A percentile compares a stretch with the other conserved stretches of the same genome.
phyloP scores from a whole-genome alignment of 1,139 yeast genomes.

The Candida sp. region DNA sequence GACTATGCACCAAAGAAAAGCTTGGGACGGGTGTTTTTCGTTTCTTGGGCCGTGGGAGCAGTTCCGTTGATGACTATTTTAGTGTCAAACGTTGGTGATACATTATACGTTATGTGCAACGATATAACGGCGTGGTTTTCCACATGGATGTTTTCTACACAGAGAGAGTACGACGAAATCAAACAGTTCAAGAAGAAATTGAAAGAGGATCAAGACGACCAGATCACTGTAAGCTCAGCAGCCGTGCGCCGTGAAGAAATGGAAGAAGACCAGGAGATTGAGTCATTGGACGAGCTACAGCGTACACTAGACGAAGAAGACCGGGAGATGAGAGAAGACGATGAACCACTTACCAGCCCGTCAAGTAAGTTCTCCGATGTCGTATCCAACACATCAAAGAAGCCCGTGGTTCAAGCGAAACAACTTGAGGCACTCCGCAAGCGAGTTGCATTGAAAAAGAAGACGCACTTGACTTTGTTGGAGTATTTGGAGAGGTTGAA shows the following conservation, averaged over 20 bases:
- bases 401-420: neutral
- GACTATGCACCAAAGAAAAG: slow-evolving; percentile 65
- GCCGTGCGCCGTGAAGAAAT: slow-evolving; percentile 10
- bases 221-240: slow-evolving; percentile 10
- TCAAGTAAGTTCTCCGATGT: neutral
- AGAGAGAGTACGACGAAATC: slow-evolving; percentile 9
- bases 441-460: slow-evolving; percentile 14
- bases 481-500: slow-evolving; percentile 24
- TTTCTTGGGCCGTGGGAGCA: slow-evolving; percentile 80
- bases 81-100: slow-evolving; percentile 73
- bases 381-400: neutral
- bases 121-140: slow-evolving; percentile 19
- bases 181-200: slow-evolving; percentile 9
- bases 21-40: slow-evolving; percentile 75
- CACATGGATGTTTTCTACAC: slow-evolving; percentile 14
- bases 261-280: slow-evolving; percentile 11
- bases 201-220: slow-evolving; percentile 19
- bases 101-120: slow-evolving; percentile 43
- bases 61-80: slow-evolving; percentile 88
- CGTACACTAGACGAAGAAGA: slow-evolving; percentile 3
- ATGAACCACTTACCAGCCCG: neutral
- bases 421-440: slow-evolving; percentile 7
- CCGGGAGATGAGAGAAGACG: neutral
- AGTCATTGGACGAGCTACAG: slow-evolving; percentile 6
- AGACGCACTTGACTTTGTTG: slow-evolving; percentile 20